Evolutionary conservation across 2,329 filamentous ascomycete species (phyloP), one percentile per base, ranked within the genome.

Genomic region (Pseudogymnoascus verrucosus): DNA sequence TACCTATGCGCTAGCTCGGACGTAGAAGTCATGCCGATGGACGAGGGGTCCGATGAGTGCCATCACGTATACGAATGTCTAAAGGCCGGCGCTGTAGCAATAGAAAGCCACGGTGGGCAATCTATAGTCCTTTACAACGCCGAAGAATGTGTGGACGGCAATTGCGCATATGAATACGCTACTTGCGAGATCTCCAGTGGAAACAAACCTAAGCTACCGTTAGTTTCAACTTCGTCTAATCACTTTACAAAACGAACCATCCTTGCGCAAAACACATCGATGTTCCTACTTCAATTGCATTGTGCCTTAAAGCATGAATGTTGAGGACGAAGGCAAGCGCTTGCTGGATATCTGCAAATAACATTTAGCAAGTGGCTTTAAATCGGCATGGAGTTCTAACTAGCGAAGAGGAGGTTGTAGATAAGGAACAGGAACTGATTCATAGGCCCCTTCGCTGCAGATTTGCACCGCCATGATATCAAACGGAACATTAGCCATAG

Each of bases 341-440:
- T 69, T 90, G 88, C 69, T 87, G 84, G 63, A 89, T 80, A 68
- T 90, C 88, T 40, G n/a, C 16, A n/a, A 40, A 19, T 40, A 40
- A 40, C 39, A 40, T 19, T 40, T 19, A 40, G 39, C 39, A 40
- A 40, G 39, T 16, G 39, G n/a, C 39, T 19, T 40, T 40, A 7
- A 40, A 40, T 40, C 39, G 2, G 16, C 39, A 40, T 40, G n/a
- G 39, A 19, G 19, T 40, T 40, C 39, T 40, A 7, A 40, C 39
- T 7, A 64, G 88, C 87, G 21, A 88, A 74, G 4, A 90, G 76
- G 0, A 90, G 80, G 71, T 90, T 90, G 71, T 88, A 83, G 64
- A 90, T 87, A 4, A 90, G 78, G 0, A 90, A 77, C 28, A 89
- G 79, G 69, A 89, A 88, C 72, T 90, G 88, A 67, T 89, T 89